Base-by-base conservation (phyloP, 495 filamentous ascomycete genomes). In the Hypoxylon lenormandii region DNA sequence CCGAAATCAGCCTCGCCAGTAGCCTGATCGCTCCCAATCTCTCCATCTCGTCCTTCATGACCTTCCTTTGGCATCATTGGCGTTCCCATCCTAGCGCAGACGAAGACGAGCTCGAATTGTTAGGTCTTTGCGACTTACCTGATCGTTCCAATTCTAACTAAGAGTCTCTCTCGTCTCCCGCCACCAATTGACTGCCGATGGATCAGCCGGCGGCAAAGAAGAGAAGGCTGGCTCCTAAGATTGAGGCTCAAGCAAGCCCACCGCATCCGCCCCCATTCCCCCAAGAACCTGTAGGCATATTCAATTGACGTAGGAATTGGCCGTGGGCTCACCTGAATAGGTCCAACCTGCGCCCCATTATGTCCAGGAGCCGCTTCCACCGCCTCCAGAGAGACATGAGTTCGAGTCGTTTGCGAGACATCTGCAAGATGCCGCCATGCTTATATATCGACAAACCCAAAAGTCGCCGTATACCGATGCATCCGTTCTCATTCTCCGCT, bases 341-440 rank as follows among this genome's bases (percentile, higher is more conserved):
- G 40, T 43, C 16, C 74, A 64, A 22, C 68, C 64, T 36, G 49
- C 62, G 12, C 64, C 63, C 21, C 60, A 68, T 28, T 76, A 74
- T 40, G 48, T 60, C 3, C 72, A 69, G 22, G 74, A 76, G 21
- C 54, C 47, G 13, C 63, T 67, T 33, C 73, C 74, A 46, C 75
- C 76, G 40, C 66, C 74, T 15, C 63, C 78, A 33, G 81, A 83
- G 66, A 80, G 81, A 49, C 82, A 81, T 64, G 83, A 84, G 60
- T 87, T 87, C 77, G 84, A 87, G 69, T 80, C 82, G 30, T 87
- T 85, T 64, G 84, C 84, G 18, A 79, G 84, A 8, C 84, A 87
- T 74, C 80, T 87, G 23, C 84, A 87, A 70, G 84, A 87, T 80
- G 84, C 83, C 11, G 81, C 83, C 48, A 85, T 84, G 78, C 72